Evolutionary conservation across 306 rosid genomes (phyloP).

Genomic region (Alnus glutinosa): DNA sequence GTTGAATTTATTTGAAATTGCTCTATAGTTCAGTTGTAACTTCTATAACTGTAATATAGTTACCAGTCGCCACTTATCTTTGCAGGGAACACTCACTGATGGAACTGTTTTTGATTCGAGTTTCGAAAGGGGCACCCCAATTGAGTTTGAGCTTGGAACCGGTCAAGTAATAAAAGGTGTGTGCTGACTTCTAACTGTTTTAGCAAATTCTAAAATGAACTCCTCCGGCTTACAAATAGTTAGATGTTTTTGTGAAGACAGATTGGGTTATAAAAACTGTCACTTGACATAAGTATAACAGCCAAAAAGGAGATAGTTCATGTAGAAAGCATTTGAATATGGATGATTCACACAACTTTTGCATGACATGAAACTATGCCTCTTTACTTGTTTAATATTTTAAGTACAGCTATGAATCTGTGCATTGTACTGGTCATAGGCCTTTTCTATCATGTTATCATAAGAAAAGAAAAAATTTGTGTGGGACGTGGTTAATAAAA

Average conservation of each 20-base stretch:
- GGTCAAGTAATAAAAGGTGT: slow-evolving; percentile 98
- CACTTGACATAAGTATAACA: background rate
- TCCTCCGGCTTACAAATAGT: background rate
- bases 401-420: background rate
- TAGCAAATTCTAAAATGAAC: background rate
- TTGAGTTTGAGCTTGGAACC: slow-evolving; percentile 83
- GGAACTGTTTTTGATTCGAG: slow-evolving; percentile 98
- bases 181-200: slow-evolving; percentile 10
- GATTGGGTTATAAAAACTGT: background rate
- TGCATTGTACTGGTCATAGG: background rate
- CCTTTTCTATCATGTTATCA: background rate
- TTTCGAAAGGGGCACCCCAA: slow-evolving; percentile 81
- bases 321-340: background rate
- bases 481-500: background rate
- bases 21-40: background rate
- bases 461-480: background rate
- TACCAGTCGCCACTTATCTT: slow-evolving; percentile 15
- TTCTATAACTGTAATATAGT: background rate
- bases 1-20: background rate
- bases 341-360: background rate
- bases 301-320: background rate
- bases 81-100: slow-evolving; percentile 95
- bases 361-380: background rate
- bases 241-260: background rate
- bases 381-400: background rate